Conservation (phyloP, 306 rosid species). For the Gillenia trifoliata region DNA sequence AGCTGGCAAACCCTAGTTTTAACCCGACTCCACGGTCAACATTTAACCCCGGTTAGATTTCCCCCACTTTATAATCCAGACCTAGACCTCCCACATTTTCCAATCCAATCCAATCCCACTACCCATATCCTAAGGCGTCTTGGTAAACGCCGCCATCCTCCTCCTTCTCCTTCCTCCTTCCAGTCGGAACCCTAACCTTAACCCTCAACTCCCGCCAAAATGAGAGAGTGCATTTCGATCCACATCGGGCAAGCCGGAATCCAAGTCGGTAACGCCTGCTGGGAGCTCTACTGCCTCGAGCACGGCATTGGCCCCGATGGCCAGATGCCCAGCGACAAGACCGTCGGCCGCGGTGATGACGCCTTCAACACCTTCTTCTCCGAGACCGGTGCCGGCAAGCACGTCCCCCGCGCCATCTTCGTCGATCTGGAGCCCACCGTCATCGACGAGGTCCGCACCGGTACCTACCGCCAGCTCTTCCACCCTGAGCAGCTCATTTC, state of each 20-base stretch:
- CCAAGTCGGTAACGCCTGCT: conserved; percentile 80
- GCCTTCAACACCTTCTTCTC: conserved; percentile 91
- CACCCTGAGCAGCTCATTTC: conserved; percentile 91
- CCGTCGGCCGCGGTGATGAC: conserved; percentile 82
- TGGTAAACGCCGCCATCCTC: conserved; percentile 52
- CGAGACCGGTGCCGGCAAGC: conserved; percentile 89
- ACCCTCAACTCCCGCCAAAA: conserved; percentile 16
- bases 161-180: neutral
- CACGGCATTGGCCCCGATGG: conserved; percentile 88
- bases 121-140: conserved; percentile 45
- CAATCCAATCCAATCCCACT: neutral
- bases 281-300: conserved; percentile 86
- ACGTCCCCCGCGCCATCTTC: conserved; percentile 81
- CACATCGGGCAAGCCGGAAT: conserved; percentile 91
- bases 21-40: conserved; percentile 22
- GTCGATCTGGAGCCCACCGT: conserved; percentile 95
- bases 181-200: neutral
- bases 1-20: conserved; percentile 21
- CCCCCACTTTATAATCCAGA: conserved; percentile 16
- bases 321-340: conserved; percentile 78
- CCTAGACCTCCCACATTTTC: neutral
- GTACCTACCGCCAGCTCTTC: conserved; percentile 83
- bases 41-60: conserved; percentile 28
- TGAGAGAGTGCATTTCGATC: conserved; percentile 85
- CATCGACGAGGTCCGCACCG: conserved; percentile 84